Conservation (phyloP, 805 yeast genomes). For the Ogataea minuta region DNA sequence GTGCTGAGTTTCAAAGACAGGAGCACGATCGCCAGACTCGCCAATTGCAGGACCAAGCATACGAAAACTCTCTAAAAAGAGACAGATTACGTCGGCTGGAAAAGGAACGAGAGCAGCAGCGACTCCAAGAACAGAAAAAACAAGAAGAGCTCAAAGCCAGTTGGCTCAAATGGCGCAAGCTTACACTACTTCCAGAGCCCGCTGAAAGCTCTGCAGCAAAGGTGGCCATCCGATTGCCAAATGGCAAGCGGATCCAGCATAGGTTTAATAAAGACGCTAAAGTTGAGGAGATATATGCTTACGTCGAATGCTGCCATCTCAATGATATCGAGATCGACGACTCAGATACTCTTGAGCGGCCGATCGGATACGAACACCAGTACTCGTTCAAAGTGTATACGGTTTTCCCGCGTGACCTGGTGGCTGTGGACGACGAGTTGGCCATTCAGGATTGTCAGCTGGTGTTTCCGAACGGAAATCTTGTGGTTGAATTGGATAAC, state of each 20-base stretch:
- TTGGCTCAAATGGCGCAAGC: slow-evolving; percentile 52
- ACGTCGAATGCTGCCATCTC: slow-evolving; percentile 50
- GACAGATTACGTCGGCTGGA: slow-evolving; percentile 59
- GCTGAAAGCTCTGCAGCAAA: slow-evolving; percentile 43
- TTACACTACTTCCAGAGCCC: slow-evolving; percentile 22
- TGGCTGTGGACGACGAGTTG: slow-evolving; percentile 32
- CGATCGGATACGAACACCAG: slow-evolving; percentile 40
- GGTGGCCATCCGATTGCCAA: slow-evolving; percentile 65
- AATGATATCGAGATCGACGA: slow-evolving; percentile 33
- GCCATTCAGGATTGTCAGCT: slow-evolving; percentile 42
- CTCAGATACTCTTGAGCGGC: slow-evolving; percentile 23
- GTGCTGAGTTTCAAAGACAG: slow-evolving; percentile 61
- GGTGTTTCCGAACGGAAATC: slow-evolving; percentile 64
- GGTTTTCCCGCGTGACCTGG: slow-evolving; percentile 54
- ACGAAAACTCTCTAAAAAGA: slow-evolving; percentile 61
- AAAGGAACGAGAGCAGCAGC: slow-evolving; percentile 30
- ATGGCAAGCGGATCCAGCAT: slow-evolving; percentile 58
- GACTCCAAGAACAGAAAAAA: slow-evolving; percentile 16
- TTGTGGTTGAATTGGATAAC: slow-evolving; percentile 37
- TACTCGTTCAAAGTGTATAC: slow-evolving; percentile 51
- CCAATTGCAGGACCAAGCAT: slow-evolving; percentile 75
- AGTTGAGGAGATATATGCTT: slow-evolving; percentile 68
- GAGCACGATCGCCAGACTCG: slow-evolving; percentile 57
- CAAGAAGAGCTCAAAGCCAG: slow-evolving; percentile 23
- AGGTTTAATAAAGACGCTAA: slow-evolving; percentile 44